phyloP scores from a whole-genome alignment of 1,284 basidiomycete genomes.

The Psilocybe mexicana region DNA sequence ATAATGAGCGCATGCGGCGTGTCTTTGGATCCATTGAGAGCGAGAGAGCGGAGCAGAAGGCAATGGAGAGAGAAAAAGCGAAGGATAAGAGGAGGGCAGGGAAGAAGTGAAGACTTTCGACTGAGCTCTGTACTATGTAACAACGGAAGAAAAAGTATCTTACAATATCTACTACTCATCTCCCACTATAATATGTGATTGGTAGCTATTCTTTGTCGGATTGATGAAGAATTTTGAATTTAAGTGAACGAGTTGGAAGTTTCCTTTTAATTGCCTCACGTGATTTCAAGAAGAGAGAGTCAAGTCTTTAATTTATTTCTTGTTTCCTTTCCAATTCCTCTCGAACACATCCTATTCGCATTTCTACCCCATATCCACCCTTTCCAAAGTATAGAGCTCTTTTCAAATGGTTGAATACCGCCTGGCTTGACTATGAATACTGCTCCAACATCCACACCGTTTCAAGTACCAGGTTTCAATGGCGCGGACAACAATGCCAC shows the following conservation, averaged over 20 bases:
- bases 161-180: background rate
- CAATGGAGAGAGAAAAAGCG: conserved; percentile 80
- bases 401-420: conserved; percentile 11
- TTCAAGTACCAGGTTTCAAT: conserved; percentile 42
- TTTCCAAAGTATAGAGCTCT: background rate
- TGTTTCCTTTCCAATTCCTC: background rate
- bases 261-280: background rate
- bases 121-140: background rate
- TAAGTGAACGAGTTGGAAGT: too few species aligned
- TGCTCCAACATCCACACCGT: conserved; percentile 33
- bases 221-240: too few species aligned
- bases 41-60: conserved; percentile 95
- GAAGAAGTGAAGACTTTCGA: conserved; percentile 45
- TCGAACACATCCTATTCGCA: background rate
- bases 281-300: too few species aligned
- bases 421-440: conserved; percentile 25
- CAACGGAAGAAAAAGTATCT: background rate
- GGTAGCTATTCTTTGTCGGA: too few species aligned
- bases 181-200: too few species aligned
- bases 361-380: background rate
- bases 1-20: conserved; percentile 80
- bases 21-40: conserved; percentile 83
- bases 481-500: conserved; percentile 36
- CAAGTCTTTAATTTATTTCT: too few species aligned
- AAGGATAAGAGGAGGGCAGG: conserved; percentile 78